Base-by-base conservation (phyloP, 2,329 filamentous ascomycete species). In the Colletotrichum truncatum region DNA sequence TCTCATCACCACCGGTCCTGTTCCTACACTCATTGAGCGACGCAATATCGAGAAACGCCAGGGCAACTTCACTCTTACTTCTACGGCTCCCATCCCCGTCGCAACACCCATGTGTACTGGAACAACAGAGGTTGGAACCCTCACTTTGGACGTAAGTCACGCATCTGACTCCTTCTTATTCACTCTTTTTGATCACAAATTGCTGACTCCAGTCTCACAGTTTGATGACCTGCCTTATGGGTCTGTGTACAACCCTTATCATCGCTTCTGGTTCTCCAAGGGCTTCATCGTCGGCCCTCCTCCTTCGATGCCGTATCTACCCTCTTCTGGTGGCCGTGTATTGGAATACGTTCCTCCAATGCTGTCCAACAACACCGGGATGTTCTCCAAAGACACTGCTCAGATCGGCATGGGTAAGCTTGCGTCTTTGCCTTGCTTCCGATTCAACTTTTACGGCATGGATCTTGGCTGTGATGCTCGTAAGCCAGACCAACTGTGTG, bases 261-360 rank as follows among this genome's bases (percentile, higher is more conserved):
- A 76, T 6, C 76, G 78, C 48, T 72, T 80, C 26, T 81, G 79
- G 79, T 81, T 81, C 59, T 81, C 79, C 25, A 73, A 78, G 62
- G 79, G 79, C 2, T 81, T 81, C 59, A 69, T 79, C 6, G 71
- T 81, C 48, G 74, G 75, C 1, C 78, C 79, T 3, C 76, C 76
- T 23, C 68, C 72, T 18, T 64, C 71, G 10, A 73, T 77, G 36
- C 73, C 76, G 1, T 81, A 76, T 39, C 64, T 73, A 11, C 73
- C 79, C 10, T 78, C 78, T 3, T 81, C 79, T 12, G 79, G 79
- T 8, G 74, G 76, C 10, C 78, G 79, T 36, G 71, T 81, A 1
- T 70, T 80, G 2, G 77, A 81, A 56, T 81, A 80, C 57, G 75
- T 80, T 2, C 79, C 79, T 12, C 75, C 77, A 8, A 71, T 76